Evolutionary conservation across 129 eudicot genomes (phyloP), one percentile per base, ranked within the genome.

Genomic region (Flaveria bidentis): DNA sequence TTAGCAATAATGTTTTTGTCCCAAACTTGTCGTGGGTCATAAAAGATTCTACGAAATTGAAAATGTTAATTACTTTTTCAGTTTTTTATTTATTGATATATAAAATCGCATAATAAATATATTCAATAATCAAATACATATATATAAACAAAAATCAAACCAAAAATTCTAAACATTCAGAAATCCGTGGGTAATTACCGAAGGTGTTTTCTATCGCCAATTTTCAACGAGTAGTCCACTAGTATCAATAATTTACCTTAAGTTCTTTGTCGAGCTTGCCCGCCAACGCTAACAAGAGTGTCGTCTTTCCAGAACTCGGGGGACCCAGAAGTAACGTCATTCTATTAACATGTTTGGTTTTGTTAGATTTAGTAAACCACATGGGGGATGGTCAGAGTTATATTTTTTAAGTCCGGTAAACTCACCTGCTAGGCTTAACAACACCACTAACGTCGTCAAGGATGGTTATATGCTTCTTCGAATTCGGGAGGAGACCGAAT

Each of bases 291-390:
- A 86, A 62, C 76, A 91, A 73, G 28, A 91, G 44, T 4, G 95
- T 91, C 18, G 97, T 91, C 83, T 91, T 91, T 55, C 97, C 97
- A 3, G 97, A 91, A 80, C 94, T 83, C 7, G 97, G 97, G 80
- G 97, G 97, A 6, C 97, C 97, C 75, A 91, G 68, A 69, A 91
- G 92, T 82, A 91, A 81, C 18, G 97, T 91, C 95, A 91, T 83
- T 82, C 97, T 91, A 72, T 76, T 72, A 82, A 75, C 57, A 53
- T 55, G 30, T 42, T 23, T 45, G 50, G 11, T 64, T 30, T 57
- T 5, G 44, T 80, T 50, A 68, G 69, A 67, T 73, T 22, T 30
- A 33, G 26, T 65, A 26, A 49, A 70, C 65, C 65, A 58, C 7
- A 5, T 1, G 41, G 41, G 41, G 50, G 60, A 1, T 6, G 75